These are phyloP conservation scores for Rosa chinensis DNA, from an alignment of 306 rosid genomes.

Conservation along the genomic window DNA sequence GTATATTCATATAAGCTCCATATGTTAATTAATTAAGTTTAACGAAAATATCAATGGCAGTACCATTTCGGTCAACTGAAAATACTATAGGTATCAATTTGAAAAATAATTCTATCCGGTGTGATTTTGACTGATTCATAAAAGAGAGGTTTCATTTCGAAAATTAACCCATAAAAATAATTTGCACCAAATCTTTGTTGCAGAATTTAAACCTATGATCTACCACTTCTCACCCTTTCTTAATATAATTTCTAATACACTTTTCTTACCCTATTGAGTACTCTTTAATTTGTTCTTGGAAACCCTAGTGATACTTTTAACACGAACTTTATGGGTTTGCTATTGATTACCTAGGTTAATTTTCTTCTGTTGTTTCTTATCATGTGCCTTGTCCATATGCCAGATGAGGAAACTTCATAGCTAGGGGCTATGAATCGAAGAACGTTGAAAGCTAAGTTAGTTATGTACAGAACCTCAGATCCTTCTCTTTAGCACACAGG, in stretches of 20 bases:
- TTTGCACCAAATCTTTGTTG: background rate
- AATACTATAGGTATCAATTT: no score
- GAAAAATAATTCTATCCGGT: no score
- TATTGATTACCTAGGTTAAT: background rate
- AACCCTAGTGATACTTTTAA: background rate
- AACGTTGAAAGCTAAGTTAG: background rate
- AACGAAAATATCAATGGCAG: no score
- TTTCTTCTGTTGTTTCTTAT: background rate
- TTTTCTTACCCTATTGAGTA: background rate
- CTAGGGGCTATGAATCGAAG: background rate
- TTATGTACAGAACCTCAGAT: background rate
- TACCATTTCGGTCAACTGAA: no score
- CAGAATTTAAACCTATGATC: background rate
- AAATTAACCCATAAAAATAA: no score
- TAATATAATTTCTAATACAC: background rate
- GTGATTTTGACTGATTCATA: no score
- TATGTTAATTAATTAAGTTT: no score
- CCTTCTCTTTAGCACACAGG: background rate
- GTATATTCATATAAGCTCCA: no score
- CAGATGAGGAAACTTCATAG: background rate
- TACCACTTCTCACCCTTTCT: background rate
- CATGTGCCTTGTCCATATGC: background rate
- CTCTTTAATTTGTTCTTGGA: background rate
- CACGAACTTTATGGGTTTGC: background rate
- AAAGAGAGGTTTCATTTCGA: background rate